phyloP scores from a whole-genome alignment of 345 rosid genomes.

The Populus nigra region DNA sequence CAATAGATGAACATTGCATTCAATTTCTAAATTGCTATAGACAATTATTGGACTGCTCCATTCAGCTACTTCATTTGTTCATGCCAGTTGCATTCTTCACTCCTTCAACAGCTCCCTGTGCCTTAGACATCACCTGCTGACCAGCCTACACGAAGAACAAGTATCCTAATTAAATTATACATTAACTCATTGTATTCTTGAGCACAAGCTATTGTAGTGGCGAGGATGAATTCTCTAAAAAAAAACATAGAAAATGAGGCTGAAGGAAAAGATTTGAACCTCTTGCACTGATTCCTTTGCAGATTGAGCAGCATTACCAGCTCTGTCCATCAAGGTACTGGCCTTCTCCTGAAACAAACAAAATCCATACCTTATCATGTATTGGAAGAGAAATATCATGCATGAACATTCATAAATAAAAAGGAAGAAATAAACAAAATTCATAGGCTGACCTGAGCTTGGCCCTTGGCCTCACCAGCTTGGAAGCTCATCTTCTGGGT shows the following conservation, averaged over 20 bases:
- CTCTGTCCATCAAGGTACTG: constrained; percentile 52
- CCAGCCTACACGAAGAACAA: constrained; percentile 41
- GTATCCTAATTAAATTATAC: too few species aligned
- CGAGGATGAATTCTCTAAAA: neutral
- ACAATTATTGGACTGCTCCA: neutral
- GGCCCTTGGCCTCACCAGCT: constrained; percentile 59
- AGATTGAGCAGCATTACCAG: constrained; percentile 57
- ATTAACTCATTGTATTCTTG: too few species aligned
- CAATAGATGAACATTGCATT: neutral
- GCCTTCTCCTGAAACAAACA: constrained; percentile 55
- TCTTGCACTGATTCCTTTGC: constrained; percentile 54
- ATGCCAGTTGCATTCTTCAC: constrained; percentile 50
- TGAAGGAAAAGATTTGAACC: constrained; percentile 25
- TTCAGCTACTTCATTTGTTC: constrained; percentile 20
- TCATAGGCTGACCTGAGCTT: constrained; percentile 38
- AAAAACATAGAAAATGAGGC: neutral
- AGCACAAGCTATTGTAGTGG: too few species aligned
- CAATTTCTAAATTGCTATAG: neutral
- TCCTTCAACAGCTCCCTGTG: constrained; percentile 61
- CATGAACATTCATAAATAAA: too few species aligned
- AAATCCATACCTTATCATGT: neutral
- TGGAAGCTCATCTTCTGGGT: constrained; percentile 34
- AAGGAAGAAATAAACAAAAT: neutral
- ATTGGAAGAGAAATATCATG: neutral
- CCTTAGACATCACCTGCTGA: constrained; percentile 50